Evolutionary conservation across 805 yeast species (phyloP).

Genomic region (Wickerhamomyces chambardii): DNA sequence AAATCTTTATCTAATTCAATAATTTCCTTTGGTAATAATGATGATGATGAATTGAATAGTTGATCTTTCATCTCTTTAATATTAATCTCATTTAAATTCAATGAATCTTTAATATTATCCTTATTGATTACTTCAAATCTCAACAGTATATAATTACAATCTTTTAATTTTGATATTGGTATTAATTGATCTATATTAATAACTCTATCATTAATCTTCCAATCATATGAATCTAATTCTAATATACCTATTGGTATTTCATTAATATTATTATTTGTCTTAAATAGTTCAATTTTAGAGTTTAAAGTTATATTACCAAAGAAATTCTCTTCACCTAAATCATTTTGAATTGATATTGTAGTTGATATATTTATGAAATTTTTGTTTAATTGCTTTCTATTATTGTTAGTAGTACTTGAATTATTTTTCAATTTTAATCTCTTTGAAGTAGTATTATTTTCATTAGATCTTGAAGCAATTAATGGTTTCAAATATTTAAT

Average conservation of each 20-base stretch:
- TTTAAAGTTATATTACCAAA: slow-evolving; percentile 18
- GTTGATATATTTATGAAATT: slow-evolving; percentile 4
- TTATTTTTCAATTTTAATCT: too few species aligned
- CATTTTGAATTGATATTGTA: slow-evolving; percentile 23
- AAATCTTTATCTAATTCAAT: not conserved
- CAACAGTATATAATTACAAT: slow-evolving; percentile 7
- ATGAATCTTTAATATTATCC: slow-evolving; percentile 3
- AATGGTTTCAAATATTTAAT: slow-evolving; percentile 25
- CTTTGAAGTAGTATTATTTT: too few species aligned
- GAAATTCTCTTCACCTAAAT: slow-evolving; percentile 30
- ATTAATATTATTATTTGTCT: too few species aligned
- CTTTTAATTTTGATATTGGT: not conserved
- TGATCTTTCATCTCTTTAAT: too few species aligned
- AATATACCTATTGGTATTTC: slow-evolving; percentile 1
- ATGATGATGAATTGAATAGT: too few species aligned
- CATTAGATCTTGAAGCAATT: slow-evolving; percentile 2
- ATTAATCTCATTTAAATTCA: slow-evolving; percentile 3
- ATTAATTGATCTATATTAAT: slow-evolving; percentile 4
- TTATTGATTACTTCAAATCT: slow-evolving; percentile 3
- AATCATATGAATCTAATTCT: not conserved
- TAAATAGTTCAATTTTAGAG: not conserved
- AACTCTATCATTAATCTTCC: slow-evolving; percentile 15
- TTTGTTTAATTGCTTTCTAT: not conserved
- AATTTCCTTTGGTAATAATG: not conserved
- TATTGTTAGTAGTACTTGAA: not conserved